Percentiles rank a stretch among this genome's conserved stretches.
Conservation (phyloP, 108 stramenopile species). For the Skeletonema potamos region DNA sequence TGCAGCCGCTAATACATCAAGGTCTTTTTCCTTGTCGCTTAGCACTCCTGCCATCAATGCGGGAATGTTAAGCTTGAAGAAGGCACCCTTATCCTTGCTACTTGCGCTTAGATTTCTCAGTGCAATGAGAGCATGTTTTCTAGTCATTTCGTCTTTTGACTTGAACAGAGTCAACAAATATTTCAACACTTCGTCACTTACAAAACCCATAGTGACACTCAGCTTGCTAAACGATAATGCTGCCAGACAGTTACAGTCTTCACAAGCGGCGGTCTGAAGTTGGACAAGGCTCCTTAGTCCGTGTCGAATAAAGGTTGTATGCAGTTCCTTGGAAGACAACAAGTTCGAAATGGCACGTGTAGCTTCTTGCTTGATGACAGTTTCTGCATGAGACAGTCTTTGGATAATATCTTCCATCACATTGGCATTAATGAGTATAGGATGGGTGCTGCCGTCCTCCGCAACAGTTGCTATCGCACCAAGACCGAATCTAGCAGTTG, state of each 20-base stretch:
- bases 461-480: constrained; percentile 77
- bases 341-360: constrained; percentile 73
- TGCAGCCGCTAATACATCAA: constrained; percentile 69
- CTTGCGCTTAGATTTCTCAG: constrained; percentile 73
- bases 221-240: constrained; percentile 77
- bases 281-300: constrained; percentile 62
- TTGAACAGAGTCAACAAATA: constrained; percentile 61
- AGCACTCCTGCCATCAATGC: constrained; percentile 55
- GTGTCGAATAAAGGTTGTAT: constrained; percentile 53
- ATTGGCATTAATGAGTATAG: constrained; percentile 3
- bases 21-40: constrained; percentile 50
- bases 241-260: constrained; percentile 76
- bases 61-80: constrained; percentile 68
- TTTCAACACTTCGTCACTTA: constrained; percentile 55
- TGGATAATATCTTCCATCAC: constrained; percentile 34
- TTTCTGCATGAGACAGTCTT: constrained; percentile 46
- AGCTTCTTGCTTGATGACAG: constrained; percentile 80
- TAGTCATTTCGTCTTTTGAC: constrained; percentile 57
- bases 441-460: constrained; percentile 76
- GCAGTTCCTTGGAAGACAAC: constrained; percentile 62
- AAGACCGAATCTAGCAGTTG: constrained; percentile 67
- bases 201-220: constrained; percentile 52
- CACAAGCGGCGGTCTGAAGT: constrained; percentile 52
- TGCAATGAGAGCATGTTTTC: constrained; percentile 69
- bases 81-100: constrained; percentile 55